Evolutionary conservation across 176 grass and related monocot genomes (phyloP).

Genomic region (Eleusine coracana): DNA sequence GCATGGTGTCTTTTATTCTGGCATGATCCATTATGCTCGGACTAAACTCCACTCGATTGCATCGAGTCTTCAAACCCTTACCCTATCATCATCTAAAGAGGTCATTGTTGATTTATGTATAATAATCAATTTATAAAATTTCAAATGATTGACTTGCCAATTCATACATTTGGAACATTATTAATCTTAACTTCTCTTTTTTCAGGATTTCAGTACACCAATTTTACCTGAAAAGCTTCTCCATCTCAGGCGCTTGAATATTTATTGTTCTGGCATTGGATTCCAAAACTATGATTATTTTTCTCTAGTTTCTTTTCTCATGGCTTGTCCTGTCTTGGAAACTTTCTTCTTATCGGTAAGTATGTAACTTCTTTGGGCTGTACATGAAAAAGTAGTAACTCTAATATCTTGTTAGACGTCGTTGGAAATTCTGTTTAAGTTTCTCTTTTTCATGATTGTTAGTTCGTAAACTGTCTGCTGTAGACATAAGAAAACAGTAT

Average conservation of each 20-base stretch:
- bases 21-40: conserved; percentile 27
- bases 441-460: no score
- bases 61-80: conserved; percentile 13
- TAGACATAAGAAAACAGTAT: no score
- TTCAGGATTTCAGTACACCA: conserved; percentile 15
- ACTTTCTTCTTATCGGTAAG: conserved; percentile 30
- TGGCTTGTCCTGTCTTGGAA: conserved; percentile 34
- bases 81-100: conserved; percentile 8
- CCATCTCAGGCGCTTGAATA: conserved; percentile 19
- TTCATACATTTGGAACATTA: neutral
- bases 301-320: conserved; percentile 34
- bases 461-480: no score
- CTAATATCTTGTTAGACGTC: no score
- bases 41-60: conserved; percentile 9
- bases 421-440: no score
- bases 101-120: neutral
- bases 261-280: no score
- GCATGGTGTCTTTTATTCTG: neutral
- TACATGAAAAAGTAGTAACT: no score
- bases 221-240: neutral
- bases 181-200: neutral
- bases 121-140: neutral
- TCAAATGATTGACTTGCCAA: neutral
- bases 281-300: conserved; percentile 11
- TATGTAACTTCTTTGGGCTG: neutral